Percentiles rank a stretch among this genome's conserved stretches.
phyloP scores from a whole-genome alignment of 371 early-diverging fungal species.

The Batrachochytrium dendrobatidis region DNA sequence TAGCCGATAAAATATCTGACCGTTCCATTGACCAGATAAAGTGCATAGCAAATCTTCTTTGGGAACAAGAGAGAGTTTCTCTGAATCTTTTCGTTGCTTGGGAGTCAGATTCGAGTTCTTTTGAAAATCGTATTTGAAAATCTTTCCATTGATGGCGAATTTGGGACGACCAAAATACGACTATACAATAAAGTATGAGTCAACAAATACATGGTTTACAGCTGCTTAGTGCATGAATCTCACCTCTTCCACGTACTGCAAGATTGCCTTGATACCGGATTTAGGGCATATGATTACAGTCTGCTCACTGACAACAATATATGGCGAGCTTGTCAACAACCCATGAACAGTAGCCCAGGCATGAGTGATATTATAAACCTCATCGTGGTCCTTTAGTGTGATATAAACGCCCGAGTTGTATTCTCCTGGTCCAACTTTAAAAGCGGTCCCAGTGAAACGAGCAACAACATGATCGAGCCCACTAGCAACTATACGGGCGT shows the following conservation, averaged over 20 bases:
- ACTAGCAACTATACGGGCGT: slow-evolving; percentile 65
- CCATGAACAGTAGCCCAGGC: slow-evolving; percentile 92
- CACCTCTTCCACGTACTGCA: slow-evolving; percentile 89
- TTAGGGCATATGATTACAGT: slow-evolving; percentile 68
- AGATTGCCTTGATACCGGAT: slow-evolving; percentile 64
- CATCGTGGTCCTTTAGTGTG: slow-evolving; percentile 44
- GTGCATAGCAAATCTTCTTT: slow-evolving; percentile 42
- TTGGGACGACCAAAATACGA: slow-evolving; percentile 75
- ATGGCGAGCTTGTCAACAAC: slow-evolving; percentile 84
- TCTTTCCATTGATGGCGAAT: slow-evolving; percentile 79
- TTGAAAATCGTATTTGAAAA: slow-evolving; percentile 47
- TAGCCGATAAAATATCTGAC: slow-evolving; percentile 25
- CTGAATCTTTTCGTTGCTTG: slow-evolving; percentile 26
- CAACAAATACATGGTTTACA: neutral
- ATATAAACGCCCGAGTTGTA: slow-evolving; percentile 51
- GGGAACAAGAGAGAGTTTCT: slow-evolving; percentile 36
- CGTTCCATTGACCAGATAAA: slow-evolving; percentile 56
- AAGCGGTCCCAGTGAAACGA: slow-evolving; percentile 76
- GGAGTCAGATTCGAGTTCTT: slow-evolving; percentile 15
- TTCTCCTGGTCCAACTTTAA: slow-evolving; percentile 50
- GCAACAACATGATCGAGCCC: slow-evolving; percentile 83
- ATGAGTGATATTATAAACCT: slow-evolving; percentile 74
- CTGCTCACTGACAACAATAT: slow-evolving; percentile 78
- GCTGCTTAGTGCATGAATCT: neutral
- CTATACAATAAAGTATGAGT: slow-evolving; percentile 23